phyloP scores from a whole-genome alignment of 768 basidiomycete genomes.

The Erythrobasidium yunnanense region DNA sequence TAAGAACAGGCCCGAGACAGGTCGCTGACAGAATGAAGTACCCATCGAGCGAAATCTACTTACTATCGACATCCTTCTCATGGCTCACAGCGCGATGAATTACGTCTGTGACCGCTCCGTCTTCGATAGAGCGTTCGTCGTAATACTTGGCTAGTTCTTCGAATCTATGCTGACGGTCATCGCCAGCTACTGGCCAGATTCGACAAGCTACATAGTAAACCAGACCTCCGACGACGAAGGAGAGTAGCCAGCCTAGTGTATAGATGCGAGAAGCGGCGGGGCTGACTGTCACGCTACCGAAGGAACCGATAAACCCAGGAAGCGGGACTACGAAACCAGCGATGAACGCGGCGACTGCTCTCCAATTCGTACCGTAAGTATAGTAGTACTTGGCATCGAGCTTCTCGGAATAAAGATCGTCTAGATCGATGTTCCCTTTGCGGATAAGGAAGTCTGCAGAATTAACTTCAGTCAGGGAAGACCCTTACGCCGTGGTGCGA shows the following conservation, averaged over 20 bases:
- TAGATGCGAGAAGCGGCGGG: constrained; percentile 5
- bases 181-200: not conserved
- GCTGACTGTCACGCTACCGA: not conserved
- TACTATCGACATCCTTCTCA: no score
- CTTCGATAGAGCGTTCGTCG: not conserved
- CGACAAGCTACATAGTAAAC: not conserved
- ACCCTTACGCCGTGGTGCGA: not conserved
- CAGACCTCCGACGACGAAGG: not conserved
- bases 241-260: constrained; percentile 2
- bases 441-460: not conserved
- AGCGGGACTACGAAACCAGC: not conserved
- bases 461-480: not conserved
- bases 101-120: no score
- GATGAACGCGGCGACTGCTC: constrained; percentile 3
- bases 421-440: constrained; percentile 6
- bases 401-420: constrained; percentile 4
- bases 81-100: no score
- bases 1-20: no score
- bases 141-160: constrained; percentile 1
- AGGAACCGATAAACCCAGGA: constrained; percentile 12
- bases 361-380: not conserved
- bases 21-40: no score
- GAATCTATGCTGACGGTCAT: constrained; percentile 2
- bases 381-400: constrained; percentile 13
- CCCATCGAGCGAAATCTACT: no score